A percentile compares a stretch with the other conserved stretches of the same genome.
These are phyloP conservation scores for Pistacia atlantica DNA, from an alignment of 345 rosid genomes.

Conservation along the genomic window DNA sequence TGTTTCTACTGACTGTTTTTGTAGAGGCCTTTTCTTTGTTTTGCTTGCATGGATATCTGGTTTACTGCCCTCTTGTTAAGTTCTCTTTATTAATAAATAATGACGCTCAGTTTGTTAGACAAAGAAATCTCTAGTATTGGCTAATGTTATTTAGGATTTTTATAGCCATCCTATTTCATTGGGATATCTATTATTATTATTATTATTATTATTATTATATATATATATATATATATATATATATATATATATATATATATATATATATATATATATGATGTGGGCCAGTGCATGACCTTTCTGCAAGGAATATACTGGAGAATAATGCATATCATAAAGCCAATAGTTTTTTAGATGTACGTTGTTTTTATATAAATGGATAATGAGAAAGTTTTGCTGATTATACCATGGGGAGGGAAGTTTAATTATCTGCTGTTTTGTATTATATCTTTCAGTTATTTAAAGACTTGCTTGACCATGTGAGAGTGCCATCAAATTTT, in stretches of 20 bases:
- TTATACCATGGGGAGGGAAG: conserved; percentile 14
- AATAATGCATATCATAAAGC: not conserved
- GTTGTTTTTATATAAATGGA: not conserved
- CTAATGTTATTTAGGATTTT: not conserved
- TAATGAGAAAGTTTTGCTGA: not conserved
- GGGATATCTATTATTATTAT: not conserved
- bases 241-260: not conserved
- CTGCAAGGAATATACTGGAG: not conserved
- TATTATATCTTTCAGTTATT: not conserved
- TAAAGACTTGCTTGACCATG: not conserved
- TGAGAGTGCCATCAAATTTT: not conserved
- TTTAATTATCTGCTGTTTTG: not conserved
- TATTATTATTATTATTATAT: not conserved
- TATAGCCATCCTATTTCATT: not conserved
- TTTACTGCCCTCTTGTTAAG: not conserved
- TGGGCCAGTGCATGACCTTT: not conserved
- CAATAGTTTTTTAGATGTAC: not conserved
- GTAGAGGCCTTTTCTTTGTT: not conserved
- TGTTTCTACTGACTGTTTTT: not conserved
- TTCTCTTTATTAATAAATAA: not conserved
- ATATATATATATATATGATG: not conserved
- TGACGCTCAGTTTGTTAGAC: not conserved
- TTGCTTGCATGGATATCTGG: not conserved
- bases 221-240: no score
- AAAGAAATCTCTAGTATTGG: not conserved